Evolutionary conservation across 2,329 filamentous ascomycete genomes (phyloP), one percentile per base, ranked within the genome.

Genomic region (Mycogone perniciosa): DNA sequence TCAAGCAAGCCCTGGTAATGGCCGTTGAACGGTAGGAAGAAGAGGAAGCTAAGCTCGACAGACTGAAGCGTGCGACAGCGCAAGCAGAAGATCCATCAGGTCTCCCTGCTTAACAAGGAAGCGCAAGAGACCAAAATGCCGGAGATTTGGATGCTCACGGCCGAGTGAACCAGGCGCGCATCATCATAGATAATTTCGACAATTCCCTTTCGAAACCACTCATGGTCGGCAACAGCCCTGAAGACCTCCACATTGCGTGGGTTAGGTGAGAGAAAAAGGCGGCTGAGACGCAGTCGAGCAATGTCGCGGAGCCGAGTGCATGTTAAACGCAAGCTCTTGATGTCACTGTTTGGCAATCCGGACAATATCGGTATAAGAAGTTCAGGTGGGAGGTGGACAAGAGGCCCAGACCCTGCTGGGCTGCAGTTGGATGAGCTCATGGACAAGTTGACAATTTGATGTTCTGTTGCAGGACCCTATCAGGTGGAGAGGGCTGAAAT

Each of bases 31-130:
- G 55, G 50, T 10, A 62, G 1, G 27, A 68, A 68, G 3, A 7
- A 7, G 1, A 70, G 53, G 9, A 62, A 64, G 41, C 65, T 69
- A 5, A 72, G 54, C 30, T 71, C 61, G 0, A 70, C 52, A 1
- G 63, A 64, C 7, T 58, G 56, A 1, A 69, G 26, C 0, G 62
- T 63, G 6, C 4, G 64, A 66, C 1, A 72, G 45, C 0, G 44
- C 48, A 1, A 43, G 37, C 10, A 71, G 60, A 1, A 69, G 46
- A 0, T 54, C 48, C 7, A 70, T 42, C 0, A 69, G 31, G 33
- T 67, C 62, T 1, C 53, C 41, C 33, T 61, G 51, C 20, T 43
- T 46, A 1, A 69, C 60, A 0, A 61, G 11, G 6, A 65, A 62
- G 10, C 53, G 43, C 1, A 57, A 62, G 1, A 71, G 57, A 1